phyloP scores from a whole-genome alignment of 1,284 basidiomycete genomes.

The Ceratorhiza oryzae-sativae region DNA sequence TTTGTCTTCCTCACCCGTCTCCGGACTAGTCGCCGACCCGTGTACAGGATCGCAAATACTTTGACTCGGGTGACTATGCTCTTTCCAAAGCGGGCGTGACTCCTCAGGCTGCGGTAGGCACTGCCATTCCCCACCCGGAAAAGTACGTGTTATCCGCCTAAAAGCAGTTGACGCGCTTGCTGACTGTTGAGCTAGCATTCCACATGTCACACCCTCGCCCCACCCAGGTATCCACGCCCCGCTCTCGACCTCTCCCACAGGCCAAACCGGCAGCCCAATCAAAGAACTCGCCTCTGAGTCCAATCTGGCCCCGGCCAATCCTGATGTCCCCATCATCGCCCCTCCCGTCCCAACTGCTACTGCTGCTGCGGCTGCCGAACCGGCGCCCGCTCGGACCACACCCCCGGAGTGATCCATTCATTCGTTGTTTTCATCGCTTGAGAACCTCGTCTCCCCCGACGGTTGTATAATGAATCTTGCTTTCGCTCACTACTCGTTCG shows the following conservation, averaged over 20 bases:
- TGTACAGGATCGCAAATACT: slow-evolving; percentile 91
- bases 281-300: slow-evolving; percentile 22
- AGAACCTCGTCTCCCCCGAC: slow-evolving; percentile 9
- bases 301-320: background rate
- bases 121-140: slow-evolving; percentile 93
- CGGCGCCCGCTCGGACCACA: background rate
- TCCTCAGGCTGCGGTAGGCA: slow-evolving; percentile 87
- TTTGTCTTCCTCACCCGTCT: slow-evolving; percentile 50
- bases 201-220: slow-evolving; percentile 21
- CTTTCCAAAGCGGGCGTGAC: slow-evolving; percentile 93
- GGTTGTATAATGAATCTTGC: slow-evolving; percentile 33
- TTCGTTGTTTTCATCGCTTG: slow-evolving; percentile 3
- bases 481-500: background rate
- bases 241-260: slow-evolving; percentile 32
- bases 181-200: slow-evolving; percentile 14
- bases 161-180: background rate
- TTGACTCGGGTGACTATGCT: slow-evolving; percentile 97
- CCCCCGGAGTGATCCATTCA: slow-evolving; percentile 14
- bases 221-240: slow-evolving; percentile 20
- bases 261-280: slow-evolving; percentile 22
- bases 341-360: background rate
- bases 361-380: background rate
- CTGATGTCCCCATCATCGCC: slow-evolving; percentile 15
- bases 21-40: slow-evolving; percentile 1
- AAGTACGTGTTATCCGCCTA: slow-evolving; percentile 65